These are phyloP conservation scores for Debaryomycetaceae sp. DNA, from an alignment of 1,139 yeast species.

Conservation along the genomic window DNA sequence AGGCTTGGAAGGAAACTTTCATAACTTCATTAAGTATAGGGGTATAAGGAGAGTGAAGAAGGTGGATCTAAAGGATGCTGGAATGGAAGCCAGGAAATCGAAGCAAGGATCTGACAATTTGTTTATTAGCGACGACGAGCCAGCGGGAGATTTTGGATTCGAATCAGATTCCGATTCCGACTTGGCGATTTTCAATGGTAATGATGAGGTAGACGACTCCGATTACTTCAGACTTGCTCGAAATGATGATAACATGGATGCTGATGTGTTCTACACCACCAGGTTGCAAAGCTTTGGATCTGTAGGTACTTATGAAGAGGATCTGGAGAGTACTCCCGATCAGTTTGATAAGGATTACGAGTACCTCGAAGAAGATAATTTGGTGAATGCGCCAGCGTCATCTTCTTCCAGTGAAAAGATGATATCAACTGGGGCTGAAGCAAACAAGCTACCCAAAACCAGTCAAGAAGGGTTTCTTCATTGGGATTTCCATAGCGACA, in stretches of 20 bases:
- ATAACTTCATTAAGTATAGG: constrained; percentile 10
- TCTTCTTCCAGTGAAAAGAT: not conserved
- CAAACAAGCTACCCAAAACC: constrained; percentile 18
- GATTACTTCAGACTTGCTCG: constrained; percentile 10
- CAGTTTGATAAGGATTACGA: constrained; percentile 9
- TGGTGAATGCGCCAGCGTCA: constrained; percentile 8
- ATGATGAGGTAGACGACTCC: constrained; percentile 6
- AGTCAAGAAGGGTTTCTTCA: constrained; percentile 22
- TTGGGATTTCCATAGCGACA: constrained; percentile 23
- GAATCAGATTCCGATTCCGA: constrained; percentile 4
- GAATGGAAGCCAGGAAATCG: not conserved
- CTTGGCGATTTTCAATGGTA: constrained; percentile 6
- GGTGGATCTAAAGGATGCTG: constrained; percentile 1
- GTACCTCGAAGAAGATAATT: constrained; percentile 12
- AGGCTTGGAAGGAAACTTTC: constrained; percentile 1
- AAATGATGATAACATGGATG: constrained; percentile 17
- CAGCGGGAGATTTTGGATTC: constrained; percentile 1
- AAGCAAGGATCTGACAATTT: constrained; percentile 3
- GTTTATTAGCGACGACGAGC: constrained; percentile 7
- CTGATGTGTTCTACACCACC: constrained; percentile 24
- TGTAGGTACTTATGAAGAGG: constrained; percentile 3
- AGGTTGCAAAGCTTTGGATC: constrained; percentile 21
- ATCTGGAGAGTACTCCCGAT: constrained; percentile 3
- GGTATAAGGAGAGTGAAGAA: constrained; percentile 11
- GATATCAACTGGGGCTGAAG: constrained; percentile 1